Base-by-base conservation (phyloP, 2,329 filamentous ascomycete genomes). In the Dactylonectria macrodidyma region DNA sequence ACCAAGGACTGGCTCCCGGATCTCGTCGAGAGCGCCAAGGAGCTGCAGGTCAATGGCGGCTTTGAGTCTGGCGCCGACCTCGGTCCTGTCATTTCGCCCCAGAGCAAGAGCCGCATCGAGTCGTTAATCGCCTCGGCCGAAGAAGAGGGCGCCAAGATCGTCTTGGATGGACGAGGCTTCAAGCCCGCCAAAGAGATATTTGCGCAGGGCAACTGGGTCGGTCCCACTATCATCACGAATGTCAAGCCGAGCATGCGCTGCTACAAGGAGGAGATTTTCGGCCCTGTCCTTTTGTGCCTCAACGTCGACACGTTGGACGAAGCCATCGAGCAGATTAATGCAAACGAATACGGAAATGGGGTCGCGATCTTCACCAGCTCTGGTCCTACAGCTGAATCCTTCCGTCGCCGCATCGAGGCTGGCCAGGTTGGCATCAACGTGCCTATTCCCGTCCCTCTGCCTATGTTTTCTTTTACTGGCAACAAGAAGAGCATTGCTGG, bases 401-500 rank as follows among this genome's bases (percentile, higher is more conserved):
- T 81, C 68, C 79, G 79, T 64, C 75, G 73, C 12, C 65, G 68
- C 7, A 75, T 81, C 36, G 71, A 76, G 55, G 72, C 73, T 26
- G 73, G 74, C n/a, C 75, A 76, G 58, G 66, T 75, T 7, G 75
- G 73, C 38, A 69, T 76, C 69, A 75, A 73, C 52, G 75, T 75
- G 8, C 73, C 75, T 10, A 76, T 76, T 30, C 74, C 73, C 16
- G 74, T 76, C 6, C 73, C 75, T 7, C 59, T 76, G 66, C 73
- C 74, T 54, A 76, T 76, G 73, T 76, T 76, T 66, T 72, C 67
- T 47, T 76, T 76, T 67, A 75, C 73, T 7, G 73, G 75, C 4
- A 81, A 80, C 80, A 89, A 93, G 86, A 90, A 89, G 83, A 89
- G 86, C 74, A 85, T 93, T 59, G 90, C 91, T 1, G 91, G 91